Evolutionary conservation across 2,329 filamentous ascomycete genomes (phyloP).

Genomic region (Cadophora sp.): DNA sequence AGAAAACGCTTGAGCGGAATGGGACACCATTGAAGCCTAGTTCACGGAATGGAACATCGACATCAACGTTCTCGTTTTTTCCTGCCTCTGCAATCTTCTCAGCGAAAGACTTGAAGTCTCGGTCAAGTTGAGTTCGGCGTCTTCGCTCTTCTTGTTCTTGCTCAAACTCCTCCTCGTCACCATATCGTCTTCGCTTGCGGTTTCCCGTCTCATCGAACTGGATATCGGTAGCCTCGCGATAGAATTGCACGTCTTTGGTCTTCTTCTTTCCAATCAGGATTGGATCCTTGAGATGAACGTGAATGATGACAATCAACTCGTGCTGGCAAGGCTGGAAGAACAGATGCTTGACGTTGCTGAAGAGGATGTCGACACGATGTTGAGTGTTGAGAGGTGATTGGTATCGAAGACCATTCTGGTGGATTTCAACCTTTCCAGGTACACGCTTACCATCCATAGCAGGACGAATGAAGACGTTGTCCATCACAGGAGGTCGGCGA

Average conservation of each 20-base stretch:
- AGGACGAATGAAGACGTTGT: slow-evolving; percentile 94
- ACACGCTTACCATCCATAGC: slow-evolving; percentile 97
- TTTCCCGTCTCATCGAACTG: slow-evolving; percentile 99
- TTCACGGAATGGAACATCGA: slow-evolving; percentile 96
- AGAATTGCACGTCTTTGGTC: slow-evolving; percentile 98
- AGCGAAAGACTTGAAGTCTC: slow-evolving; percentile 93
- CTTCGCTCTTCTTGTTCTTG: slow-evolving; percentile 96
- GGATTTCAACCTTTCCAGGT: slow-evolving; percentile 93
- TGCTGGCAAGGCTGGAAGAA: slow-evolving; percentile 99
- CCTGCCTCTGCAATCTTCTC: slow-evolving; percentile 98
- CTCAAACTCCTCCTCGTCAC: slow-evolving; percentile 98
- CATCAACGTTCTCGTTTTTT: slow-evolving; percentile 86
- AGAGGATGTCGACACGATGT: slow-evolving; percentile 89
- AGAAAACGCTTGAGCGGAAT: slow-evolving; percentile 91
- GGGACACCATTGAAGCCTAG: slow-evolving; percentile 97
- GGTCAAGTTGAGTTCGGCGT: slow-evolving; percentile 88
- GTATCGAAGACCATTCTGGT: slow-evolving; percentile 98
- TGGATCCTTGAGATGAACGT: slow-evolving; percentile 96
- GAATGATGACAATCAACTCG: slow-evolving; percentile 96
- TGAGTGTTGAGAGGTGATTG: slow-evolving; percentile 80
- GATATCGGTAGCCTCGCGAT: slow-evolving; percentile 96
- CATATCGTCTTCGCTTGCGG: slow-evolving; percentile 94
- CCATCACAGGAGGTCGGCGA: slow-evolving; percentile 86
- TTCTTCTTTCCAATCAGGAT: slow-evolving; percentile 99
- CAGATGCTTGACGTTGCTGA: slow-evolving; percentile 97